Percentiles rank a stretch among this genome's conserved stretches.
These are phyloP conservation scores for Saraca asoca DNA, from an alignment of 331 rosid species.

Conservation along the genomic window DNA sequence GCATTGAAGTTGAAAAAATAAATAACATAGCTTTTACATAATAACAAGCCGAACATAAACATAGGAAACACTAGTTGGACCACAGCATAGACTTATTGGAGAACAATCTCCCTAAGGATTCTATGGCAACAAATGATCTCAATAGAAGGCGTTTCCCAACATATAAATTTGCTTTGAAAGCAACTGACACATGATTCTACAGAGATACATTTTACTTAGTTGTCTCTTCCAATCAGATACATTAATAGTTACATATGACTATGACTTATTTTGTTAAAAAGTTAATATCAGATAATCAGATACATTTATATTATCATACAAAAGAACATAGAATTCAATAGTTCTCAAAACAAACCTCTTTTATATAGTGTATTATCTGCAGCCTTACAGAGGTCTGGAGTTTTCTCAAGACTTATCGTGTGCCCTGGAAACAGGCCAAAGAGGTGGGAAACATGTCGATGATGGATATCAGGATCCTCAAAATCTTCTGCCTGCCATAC, in stretches of 20 bases:
- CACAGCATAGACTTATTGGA: slow-evolving; percentile 2
- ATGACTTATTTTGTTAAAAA: not conserved
- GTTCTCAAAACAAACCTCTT: slow-evolving; percentile 63
- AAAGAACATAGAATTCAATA: slow-evolving; percentile 17
- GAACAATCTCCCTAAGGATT: slow-evolving; percentile 3
- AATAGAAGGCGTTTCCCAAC: not conserved
- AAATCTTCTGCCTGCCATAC: slow-evolving; percentile 76
- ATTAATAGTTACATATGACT: slow-evolving; percentile 3
- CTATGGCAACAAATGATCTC: not conserved
- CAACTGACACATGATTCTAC: not conserved
- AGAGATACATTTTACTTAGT: not conserved
- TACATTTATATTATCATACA: no score
- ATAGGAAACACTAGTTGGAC: slow-evolving; percentile 4
- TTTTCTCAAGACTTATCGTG: slow-evolving; percentile 65
- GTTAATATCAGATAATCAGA: no score
- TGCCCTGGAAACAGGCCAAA: slow-evolving; percentile 94
- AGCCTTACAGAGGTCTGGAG: slow-evolving; percentile 79
- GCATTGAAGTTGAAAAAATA: slow-evolving; percentile 13
- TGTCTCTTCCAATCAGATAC: slow-evolving; percentile 16
- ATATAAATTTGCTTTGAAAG: slow-evolving; percentile 6
- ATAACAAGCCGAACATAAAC: slow-evolving; percentile 14
- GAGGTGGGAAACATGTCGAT: slow-evolving; percentile 82
- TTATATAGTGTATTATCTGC: slow-evolving; percentile 64
- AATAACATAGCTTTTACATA: not conserved
- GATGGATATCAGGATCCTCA: slow-evolving; percentile 75